Conservation (phyloP, 2,329 filamentous ascomycete genomes). For the Sclerotinia trifoliorum region DNA sequence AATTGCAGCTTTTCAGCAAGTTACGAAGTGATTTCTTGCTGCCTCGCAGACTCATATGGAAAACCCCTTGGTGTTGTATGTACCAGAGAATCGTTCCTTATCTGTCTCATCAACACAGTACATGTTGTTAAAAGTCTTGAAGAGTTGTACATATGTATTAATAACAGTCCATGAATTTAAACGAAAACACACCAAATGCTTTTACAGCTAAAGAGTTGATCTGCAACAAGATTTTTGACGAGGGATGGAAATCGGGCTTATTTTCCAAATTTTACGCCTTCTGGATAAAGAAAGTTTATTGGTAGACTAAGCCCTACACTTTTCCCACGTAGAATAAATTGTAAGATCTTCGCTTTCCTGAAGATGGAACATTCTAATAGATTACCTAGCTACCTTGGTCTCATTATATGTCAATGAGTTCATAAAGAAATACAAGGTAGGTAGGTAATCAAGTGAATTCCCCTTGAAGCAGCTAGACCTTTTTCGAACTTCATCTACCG, state of each 20-base stretch:
- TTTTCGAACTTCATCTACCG: not conserved
- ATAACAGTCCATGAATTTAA: too few relatives aligned
- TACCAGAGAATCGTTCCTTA: not conserved
- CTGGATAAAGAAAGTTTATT: not conserved
- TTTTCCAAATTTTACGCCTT: not conserved
- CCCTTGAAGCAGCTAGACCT: not conserved
- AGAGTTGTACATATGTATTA: too few relatives aligned
- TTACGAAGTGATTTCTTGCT: not conserved
- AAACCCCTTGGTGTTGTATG: not conserved
- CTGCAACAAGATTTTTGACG: too few relatives aligned
- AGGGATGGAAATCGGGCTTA: not conserved
- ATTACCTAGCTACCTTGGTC: not conserved
- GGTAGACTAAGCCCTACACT: slow-evolving; percentile 11
- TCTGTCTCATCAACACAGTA: not conserved
- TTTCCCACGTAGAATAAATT: not conserved
- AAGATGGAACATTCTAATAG: too few relatives aligned
- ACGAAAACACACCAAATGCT: too few relatives aligned
- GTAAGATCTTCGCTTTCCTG: not conserved
- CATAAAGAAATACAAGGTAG: not conserved
- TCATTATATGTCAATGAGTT: too few relatives aligned
- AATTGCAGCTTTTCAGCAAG: not conserved
- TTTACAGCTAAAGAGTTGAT: too few relatives aligned
- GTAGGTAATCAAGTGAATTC: not conserved
- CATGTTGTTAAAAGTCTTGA: too few relatives aligned
- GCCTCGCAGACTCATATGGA: not conserved